Conservation (phyloP, 257 asterid genomes). For the Solanum pimpinellifolium region DNA sequence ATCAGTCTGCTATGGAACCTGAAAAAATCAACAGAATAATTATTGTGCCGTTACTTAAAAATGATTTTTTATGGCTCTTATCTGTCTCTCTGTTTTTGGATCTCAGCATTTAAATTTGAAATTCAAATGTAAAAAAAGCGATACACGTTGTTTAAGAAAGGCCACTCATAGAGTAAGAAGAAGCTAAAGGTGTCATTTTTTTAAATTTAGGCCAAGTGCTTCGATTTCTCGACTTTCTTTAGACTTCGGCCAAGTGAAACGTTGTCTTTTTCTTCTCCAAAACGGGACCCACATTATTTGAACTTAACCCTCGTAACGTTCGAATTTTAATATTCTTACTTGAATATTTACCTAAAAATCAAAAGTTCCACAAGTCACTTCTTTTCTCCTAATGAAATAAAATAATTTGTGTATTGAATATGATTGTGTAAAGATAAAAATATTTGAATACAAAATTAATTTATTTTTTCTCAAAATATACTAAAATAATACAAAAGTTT, state of each 20-base stretch:
- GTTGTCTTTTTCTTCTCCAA: background rate
- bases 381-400: too few relatives aligned
- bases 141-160: conserved; percentile 27
- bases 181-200: background rate
- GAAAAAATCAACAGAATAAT: conserved; percentile 1
- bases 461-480: too few relatives aligned
- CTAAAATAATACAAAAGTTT: background rate
- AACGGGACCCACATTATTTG: background rate
- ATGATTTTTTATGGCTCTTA: background rate
- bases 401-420: too few relatives aligned
- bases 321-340: background rate
- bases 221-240: background rate
- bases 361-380: background rate
- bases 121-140: conserved; percentile 47
- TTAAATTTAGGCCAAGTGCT: background rate
- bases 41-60: background rate
- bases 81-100: background rate
- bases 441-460: background rate
- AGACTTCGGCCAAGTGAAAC: background rate
- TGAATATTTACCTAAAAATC: too few relatives aligned
- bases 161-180: background rate
- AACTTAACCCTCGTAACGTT: background rate
- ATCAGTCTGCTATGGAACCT: conserved; percentile 1
- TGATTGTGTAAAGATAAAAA: too few relatives aligned
- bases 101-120: conserved; percentile 38